Percentiles rank a stretch among this genome's conserved stretches.
Evolutionary conservation across 2,329 filamentous ascomycete genomes (phyloP).

Genomic region (Orbilia ellipsospora): DNA sequence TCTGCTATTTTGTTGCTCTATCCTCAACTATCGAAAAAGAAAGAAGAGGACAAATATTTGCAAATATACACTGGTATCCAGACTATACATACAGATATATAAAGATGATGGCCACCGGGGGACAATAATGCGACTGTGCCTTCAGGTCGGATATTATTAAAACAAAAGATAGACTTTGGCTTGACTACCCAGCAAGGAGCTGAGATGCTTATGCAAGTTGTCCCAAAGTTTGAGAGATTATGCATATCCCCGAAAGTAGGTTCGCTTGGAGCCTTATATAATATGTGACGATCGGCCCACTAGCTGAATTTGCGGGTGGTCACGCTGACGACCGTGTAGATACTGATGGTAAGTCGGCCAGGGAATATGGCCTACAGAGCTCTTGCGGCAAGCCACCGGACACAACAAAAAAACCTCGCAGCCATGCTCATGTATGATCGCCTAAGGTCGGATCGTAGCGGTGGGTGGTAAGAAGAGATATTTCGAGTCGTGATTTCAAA

Average conservation of each 20-base stretch:
- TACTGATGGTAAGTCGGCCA: conserved; percentile 9
- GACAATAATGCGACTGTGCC: conserved; percentile 38
- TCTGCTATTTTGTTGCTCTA: conserved; percentile 43
- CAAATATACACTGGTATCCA: conserved; percentile 7
- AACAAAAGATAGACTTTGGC: conserved; percentile 5
- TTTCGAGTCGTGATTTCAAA: conserved; percentile 24
- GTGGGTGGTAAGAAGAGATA: conserved; percentile 40
- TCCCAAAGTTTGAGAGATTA: conserved; percentile 34
- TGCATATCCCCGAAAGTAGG: conserved; percentile 49
- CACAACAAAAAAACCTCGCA: conserved; percentile 28
- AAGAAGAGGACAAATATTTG: neutral
- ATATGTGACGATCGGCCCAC: conserved; percentile 20
- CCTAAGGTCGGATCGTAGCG: conserved; percentile 40
- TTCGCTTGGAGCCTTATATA: conserved; percentile 55
- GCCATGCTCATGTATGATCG: conserved; percentile 26
- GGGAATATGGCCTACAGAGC: conserved; percentile 39
- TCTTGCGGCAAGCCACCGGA: conserved; percentile 47
- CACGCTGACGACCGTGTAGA: conserved; percentile 34
- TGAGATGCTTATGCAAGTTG: conserved; percentile 53
- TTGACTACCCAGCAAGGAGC: conserved; percentile 35
- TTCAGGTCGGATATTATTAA: conserved; percentile 2
- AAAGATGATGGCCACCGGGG: conserved; percentile 41
- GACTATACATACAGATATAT: conserved; percentile 41
- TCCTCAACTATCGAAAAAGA: neutral
- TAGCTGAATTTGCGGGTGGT: conserved; percentile 48